Base-by-base conservation (phyloP, 129 eudicot genomes). In the Arctium minus region DNA sequence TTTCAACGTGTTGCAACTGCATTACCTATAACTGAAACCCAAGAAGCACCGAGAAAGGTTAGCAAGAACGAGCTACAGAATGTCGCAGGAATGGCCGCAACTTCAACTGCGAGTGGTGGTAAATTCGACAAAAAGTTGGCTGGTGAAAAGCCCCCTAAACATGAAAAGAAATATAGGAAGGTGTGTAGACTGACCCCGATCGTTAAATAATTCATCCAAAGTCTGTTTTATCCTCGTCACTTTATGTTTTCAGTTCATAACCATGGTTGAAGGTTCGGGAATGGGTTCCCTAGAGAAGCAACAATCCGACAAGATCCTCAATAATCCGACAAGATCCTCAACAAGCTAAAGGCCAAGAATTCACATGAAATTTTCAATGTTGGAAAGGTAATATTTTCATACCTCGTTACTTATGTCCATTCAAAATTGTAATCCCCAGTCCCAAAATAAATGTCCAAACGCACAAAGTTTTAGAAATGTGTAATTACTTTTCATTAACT, bases 61-160 rank as follows among this genome's bases (percentile, higher is more conserved):
- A 87, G 94, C 86, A 96, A 96, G 80, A 93, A 87, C 37, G 98
- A 91, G 83, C 79, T 96, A 15, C 92, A 86, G 72, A 91, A 90
- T 86, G 97, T 96, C 33, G 99, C 97, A 46, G 99, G 99, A 73
- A 86, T 92, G 92, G 99, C 99, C 38, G 98, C 97, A 82, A 92
- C 89, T 82, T 84, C 99, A 75, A 96, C 99, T 22, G 99, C 99
- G 32, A 96, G 99, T 50, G 95, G 97, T 30, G 99, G 99, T 44
- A 96, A 96, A 85, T 96, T 96, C 77, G 98, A 93, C 89, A 96
- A 93, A 90, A 96, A 92, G 42, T 84, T 96, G 84, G 87, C 91
- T 0, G 99, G 99, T 73, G 99, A 96, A 80, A 96, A 93, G 89
- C 92, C 96, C 53, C 93, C 86, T 2, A 96, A 96, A 85, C 94